Evolutionary conservation across 257 asterid species (phyloP), one percentile per base, ranked within the genome.

Genomic region (Solanum virginianum): DNA sequence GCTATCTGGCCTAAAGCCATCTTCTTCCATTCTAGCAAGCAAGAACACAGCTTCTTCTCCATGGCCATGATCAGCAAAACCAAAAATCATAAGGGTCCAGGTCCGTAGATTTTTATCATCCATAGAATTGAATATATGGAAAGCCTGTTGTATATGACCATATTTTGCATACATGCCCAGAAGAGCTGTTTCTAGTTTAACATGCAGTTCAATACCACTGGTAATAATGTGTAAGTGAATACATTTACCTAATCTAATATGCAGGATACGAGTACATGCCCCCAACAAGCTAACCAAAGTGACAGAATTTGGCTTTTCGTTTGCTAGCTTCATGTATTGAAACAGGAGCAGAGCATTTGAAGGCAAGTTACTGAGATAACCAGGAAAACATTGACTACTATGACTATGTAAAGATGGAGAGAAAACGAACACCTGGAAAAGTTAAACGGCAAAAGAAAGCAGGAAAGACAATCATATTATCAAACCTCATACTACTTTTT

Each of bases 71-170:
- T 90, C 93, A 20, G 96, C 93, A 66, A 93, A 90, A 70, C 88
- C 88, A n/a, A 95, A 91, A 32, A 94, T 92, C 96, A 93, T 92
- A 80, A 89, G 87, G 0, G 97, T 94, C 97, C 97, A 94, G 72
- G 92, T 90, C 83, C 89, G 91, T 75, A 93, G 88, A 87, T 89
- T 90, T 89, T 84, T 92, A 5, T 85, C 86, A 7, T 24, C 47
- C 80, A 90, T 85, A 39, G 88, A 89, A 83, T 87, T 80, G 55
- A 93, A 94, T 49, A 92, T 82, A 65, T 15, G 86, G 88, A 87
- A 90, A 86, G 96, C 96, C 84, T 94, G 93, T 53, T 85, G 39
- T 56, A 91, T 72, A 71, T 83, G 90, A 18, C 96, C 95, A 16
- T 90, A 92, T 88, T 90, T 94, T 43, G 96, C 92, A 71, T 94